Evolutionary conservation across 257 asterid species (phyloP).

Genomic region (Gentiana macrophylla): DNA sequence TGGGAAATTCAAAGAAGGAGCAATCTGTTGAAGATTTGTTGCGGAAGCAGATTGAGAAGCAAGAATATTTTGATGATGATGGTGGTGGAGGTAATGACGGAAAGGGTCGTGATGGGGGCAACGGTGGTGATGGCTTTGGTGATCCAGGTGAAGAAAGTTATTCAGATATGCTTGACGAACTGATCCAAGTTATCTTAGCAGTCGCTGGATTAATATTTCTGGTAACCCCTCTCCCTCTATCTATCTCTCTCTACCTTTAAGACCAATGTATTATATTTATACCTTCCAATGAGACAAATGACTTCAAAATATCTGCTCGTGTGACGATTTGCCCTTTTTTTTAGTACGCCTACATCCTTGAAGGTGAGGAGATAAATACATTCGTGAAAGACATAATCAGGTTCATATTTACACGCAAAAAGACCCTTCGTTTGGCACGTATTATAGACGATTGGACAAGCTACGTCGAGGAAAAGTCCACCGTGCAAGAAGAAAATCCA

Average conservation of each 20-base stretch:
- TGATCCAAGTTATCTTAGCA: slow-evolving; percentile 42
- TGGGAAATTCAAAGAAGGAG: slow-evolving; percentile 47
- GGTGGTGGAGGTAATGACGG: slow-evolving; percentile 38
- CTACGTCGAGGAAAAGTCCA: slow-evolving; percentile 22
- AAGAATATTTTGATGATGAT: slow-evolving; percentile 54
- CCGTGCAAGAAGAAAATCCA: slow-evolving; percentile 31
- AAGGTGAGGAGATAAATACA: slow-evolving; percentile 45
- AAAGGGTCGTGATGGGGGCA: slow-evolving; percentile 32
- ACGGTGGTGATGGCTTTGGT: slow-evolving; percentile 33
- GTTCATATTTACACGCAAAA: slow-evolving; percentile 36
- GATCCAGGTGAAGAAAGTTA: slow-evolving; percentile 37
- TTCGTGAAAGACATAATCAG: slow-evolving; percentile 39
- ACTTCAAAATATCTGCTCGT: neutral
- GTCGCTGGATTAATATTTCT: slow-evolving; percentile 45
- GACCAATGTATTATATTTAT: too few species aligned
- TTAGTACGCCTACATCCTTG: slow-evolving; percentile 62
- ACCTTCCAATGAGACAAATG: too few species aligned
- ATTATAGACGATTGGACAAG: slow-evolving; percentile 24
- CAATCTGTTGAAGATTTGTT: slow-evolving; percentile 51
- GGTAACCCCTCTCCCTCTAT: slow-evolving; percentile 29
- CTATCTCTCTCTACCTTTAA: too few species aligned
- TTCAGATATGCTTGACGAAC: slow-evolving; percentile 40
- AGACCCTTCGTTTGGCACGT: slow-evolving; percentile 57
- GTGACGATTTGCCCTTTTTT: slow-evolving; percentile 12
- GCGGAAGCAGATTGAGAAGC: slow-evolving; percentile 61